Conservation (phyloP, 2,329 filamentous ascomycete genomes). For the Cercospora janseana region DNA sequence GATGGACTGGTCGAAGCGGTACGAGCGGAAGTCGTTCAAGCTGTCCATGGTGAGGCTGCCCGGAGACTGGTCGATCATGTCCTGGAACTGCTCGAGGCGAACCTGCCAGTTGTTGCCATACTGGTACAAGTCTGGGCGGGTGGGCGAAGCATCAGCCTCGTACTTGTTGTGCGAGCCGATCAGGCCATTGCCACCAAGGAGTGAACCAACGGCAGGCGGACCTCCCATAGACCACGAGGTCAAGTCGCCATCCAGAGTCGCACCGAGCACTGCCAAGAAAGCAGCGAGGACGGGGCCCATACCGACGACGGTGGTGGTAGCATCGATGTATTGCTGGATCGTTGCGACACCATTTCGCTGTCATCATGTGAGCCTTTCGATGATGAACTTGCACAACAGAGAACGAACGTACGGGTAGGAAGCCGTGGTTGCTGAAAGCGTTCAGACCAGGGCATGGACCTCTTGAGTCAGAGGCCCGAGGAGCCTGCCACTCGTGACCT, state of each 20-base stretch:
- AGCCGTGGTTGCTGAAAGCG: conserved; percentile 33
- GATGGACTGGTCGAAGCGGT: conserved; percentile 27
- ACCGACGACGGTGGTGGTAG: conserved; percentile 34
- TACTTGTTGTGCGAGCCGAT: conserved; percentile 38
- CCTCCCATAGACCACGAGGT: conserved; percentile 37
- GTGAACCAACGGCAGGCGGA: conserved; percentile 21
- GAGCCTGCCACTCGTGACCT: conserved; percentile 32
- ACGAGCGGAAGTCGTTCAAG: conserved; percentile 22
- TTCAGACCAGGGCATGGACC: conserved; percentile 37
- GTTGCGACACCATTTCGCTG: conserved; percentile 36
- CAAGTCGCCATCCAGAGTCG: conserved; percentile 35
- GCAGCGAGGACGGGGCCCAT: conserved; percentile 37
- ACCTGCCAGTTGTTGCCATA: conserved; percentile 32
- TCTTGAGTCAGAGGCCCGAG: conserved; percentile 31
- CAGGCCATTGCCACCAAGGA: conserved; percentile 26
- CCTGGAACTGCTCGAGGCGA: conserved; percentile 31
- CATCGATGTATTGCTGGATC: conserved; percentile 33
- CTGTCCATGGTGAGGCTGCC: conserved; percentile 19
- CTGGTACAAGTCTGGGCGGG: conserved; percentile 36
- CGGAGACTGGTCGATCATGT: conserved; percentile 32
- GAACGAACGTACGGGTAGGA: too few species aligned
- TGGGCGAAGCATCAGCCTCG: conserved; percentile 39
- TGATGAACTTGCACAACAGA: too few species aligned
- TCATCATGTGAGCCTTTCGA: too few species aligned
- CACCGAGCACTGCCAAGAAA: conserved; percentile 38